phyloP scores from a whole-genome alignment of 2,329 filamentous ascomycete species.

The Neoascochyta sp. region DNA sequence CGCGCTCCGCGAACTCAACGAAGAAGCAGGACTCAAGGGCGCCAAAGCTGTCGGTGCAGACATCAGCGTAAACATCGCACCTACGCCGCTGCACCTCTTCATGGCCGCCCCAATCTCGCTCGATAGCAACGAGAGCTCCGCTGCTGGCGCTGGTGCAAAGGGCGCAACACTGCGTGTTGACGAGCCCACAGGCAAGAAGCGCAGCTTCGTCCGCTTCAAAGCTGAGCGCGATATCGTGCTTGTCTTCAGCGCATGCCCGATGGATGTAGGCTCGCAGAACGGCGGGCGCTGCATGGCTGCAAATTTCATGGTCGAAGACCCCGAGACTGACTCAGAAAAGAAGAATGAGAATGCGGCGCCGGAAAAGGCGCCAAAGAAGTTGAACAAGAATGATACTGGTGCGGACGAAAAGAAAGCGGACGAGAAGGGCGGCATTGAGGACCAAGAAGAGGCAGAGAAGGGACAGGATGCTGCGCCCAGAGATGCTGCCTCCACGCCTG shows the following conservation, averaged over 20 bases:
- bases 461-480: neutral
- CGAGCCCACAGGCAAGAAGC: constrained; percentile 35
- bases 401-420: constrained; percentile 2
- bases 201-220: constrained; percentile 32
- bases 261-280: constrained; percentile 37
- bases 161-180: constrained; percentile 27
- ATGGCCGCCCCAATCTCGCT: constrained; percentile 33
- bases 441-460: constrained; percentile 1
- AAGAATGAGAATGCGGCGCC: constrained; percentile 13
- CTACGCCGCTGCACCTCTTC: constrained; percentile 47
- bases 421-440: constrained; percentile 1
- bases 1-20: constrained; percentile 48
- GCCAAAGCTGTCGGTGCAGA: constrained; percentile 47
- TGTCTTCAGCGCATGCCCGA: constrained; percentile 39
- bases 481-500: too few relatives aligned
- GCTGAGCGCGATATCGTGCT: constrained; percentile 38
- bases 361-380: constrained; percentile 14
- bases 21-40: constrained; percentile 45
- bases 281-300: constrained; percentile 39
- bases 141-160: constrained; percentile 25
- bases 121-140: constrained; percentile 7
- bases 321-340: constrained; percentile 20
- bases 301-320: constrained; percentile 39
- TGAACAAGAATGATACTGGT: too few relatives aligned
- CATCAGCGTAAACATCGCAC: constrained; percentile 47